Evolutionary conservation across 2,329 filamentous ascomycete species (phyloP).

Genomic region (Arachnomyces sp.): DNA sequence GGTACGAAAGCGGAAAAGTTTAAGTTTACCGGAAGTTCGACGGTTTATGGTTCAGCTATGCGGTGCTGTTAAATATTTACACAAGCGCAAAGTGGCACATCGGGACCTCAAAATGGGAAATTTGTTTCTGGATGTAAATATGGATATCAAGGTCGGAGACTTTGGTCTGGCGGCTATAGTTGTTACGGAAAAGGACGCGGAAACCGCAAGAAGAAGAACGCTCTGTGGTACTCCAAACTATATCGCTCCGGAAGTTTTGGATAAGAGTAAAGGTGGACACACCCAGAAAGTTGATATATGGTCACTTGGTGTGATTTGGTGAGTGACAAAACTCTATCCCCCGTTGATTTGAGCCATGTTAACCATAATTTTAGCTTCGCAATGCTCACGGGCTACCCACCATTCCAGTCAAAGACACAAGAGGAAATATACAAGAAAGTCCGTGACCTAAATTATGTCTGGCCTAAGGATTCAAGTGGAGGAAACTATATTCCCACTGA

Average conservation of each 20-base stretch:
- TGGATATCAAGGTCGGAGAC: slow-evolving; percentile 98
- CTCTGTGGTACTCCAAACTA: slow-evolving; percentile 97
- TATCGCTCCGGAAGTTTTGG: slow-evolving; percentile 91
- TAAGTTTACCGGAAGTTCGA: slow-evolving; percentile 89
- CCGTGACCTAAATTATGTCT: slow-evolving; percentile 40
- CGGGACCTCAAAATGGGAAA: slow-evolving; percentile 97
- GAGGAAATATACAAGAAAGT: slow-evolving; percentile 47
- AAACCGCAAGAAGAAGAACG: slow-evolving; percentile 64
- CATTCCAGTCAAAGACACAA: slow-evolving; percentile 72
- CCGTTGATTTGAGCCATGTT: slow-evolving; percentile 4
- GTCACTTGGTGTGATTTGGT: slow-evolving; percentile 97
- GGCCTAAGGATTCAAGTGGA: slow-evolving; percentile 39
- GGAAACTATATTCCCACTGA: slow-evolving; percentile 42
- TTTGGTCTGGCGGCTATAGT: slow-evolving; percentile 90
- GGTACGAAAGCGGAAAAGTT: slow-evolving; percentile 81
- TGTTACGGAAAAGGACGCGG: slow-evolving; percentile 82
- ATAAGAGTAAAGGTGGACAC: slow-evolving; percentile 89
- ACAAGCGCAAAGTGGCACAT: slow-evolving; percentile 91
- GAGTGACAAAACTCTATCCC: slow-evolving; percentile 28
- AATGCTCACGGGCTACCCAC: slow-evolving; percentile 91
- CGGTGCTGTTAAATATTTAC: slow-evolving; percentile 96
- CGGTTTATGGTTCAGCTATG: slow-evolving; percentile 92
- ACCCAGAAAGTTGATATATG: slow-evolving; percentile 98
- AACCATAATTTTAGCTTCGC: slow-evolving; percentile 59
- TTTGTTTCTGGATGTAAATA: slow-evolving; percentile 84